Conservation (phyloP, 768 basidiomycete genomes). For the Crepidotus variabilis region DNA sequence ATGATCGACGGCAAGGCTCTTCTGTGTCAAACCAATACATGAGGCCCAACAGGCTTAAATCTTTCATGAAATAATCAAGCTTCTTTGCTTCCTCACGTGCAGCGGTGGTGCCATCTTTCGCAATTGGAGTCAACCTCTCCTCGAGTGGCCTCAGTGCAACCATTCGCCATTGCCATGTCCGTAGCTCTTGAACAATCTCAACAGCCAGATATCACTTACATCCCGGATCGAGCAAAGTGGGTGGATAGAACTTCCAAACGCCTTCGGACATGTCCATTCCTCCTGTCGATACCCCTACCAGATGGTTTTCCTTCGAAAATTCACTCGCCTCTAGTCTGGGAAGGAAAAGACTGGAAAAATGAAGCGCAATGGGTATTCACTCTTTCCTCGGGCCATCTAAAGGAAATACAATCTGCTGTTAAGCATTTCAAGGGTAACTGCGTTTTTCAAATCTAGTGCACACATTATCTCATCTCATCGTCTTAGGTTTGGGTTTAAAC, state of each 20-base stretch:
- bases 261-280: constrained; percentile 28
- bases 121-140: too few relatives aligned
- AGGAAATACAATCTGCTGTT: constrained; percentile 34
- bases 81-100: too few relatives aligned
- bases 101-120: too few relatives aligned
- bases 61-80: too few relatives aligned
- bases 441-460: not conserved
- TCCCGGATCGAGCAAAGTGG: constrained; percentile 36
- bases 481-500: constrained; percentile 20
- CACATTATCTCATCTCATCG: not conserved
- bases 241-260: constrained; percentile 31
- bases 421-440: constrained; percentile 25
- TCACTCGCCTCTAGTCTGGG: constrained; percentile 37
- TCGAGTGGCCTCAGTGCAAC: too few relatives aligned
- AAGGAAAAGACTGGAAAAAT: constrained; percentile 37
- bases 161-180: not conserved
- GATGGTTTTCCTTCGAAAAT: constrained; percentile 32
- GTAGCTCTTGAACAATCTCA: not conserved
- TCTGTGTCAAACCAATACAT: too few relatives aligned
- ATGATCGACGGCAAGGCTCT: too few relatives aligned
- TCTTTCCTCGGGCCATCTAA: constrained; percentile 25
- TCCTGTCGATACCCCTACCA: constrained; percentile 26
- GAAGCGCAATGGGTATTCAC: constrained; percentile 38
- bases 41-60: too few relatives aligned
- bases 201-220: constrained; percentile 36